Evolutionary conservation across 768 basidiomycete genomes (phyloP).

Genomic region (Leccinum sublutescens): DNA sequence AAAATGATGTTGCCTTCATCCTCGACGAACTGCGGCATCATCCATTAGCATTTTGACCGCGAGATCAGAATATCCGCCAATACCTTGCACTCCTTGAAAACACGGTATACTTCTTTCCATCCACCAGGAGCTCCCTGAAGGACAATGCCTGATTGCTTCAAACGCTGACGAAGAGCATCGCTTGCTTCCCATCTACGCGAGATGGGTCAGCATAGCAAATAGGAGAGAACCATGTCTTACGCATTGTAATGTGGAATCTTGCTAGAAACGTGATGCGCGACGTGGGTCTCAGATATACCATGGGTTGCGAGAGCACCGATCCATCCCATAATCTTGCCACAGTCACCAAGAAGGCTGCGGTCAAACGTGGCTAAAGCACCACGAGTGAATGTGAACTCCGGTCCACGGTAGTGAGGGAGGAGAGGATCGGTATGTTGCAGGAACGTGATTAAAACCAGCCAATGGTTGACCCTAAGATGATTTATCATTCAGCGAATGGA

Average conservation of each 20-base stretch:
- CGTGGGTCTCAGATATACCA: constrained; percentile 93
- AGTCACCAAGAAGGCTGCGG: constrained; percentile 74
- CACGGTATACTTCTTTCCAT: constrained; percentile 78
- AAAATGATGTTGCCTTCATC: constrained; percentile 90
- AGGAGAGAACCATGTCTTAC: constrained; percentile 32
- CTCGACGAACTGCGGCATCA: constrained; percentile 72
- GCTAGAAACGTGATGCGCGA: constrained; percentile 87
- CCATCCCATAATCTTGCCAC: constrained; percentile 78
- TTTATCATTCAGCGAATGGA: neutral
- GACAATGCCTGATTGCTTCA: constrained; percentile 55
- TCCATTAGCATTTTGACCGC: neutral
- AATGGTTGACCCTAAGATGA: constrained; percentile 73
- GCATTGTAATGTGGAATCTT: constrained; percentile 97
- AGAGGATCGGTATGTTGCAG: constrained; percentile 96
- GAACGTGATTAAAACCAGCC: constrained; percentile 96
- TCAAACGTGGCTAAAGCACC: constrained; percentile 93
- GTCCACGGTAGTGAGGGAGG: constrained; percentile 88
- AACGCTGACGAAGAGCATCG: constrained; percentile 74
- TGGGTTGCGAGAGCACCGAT: constrained; percentile 84
- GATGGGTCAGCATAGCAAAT: neutral
- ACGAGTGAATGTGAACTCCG: constrained; percentile 89
- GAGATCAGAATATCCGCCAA: neutral
- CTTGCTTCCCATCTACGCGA: constrained; percentile 81
- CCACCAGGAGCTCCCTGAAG: constrained; percentile 74
- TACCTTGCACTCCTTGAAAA: constrained; percentile 77